Evolutionary conservation across 2,329 filamentous ascomycete species (phyloP).

Genomic region (Penicillium concentricum): DNA sequence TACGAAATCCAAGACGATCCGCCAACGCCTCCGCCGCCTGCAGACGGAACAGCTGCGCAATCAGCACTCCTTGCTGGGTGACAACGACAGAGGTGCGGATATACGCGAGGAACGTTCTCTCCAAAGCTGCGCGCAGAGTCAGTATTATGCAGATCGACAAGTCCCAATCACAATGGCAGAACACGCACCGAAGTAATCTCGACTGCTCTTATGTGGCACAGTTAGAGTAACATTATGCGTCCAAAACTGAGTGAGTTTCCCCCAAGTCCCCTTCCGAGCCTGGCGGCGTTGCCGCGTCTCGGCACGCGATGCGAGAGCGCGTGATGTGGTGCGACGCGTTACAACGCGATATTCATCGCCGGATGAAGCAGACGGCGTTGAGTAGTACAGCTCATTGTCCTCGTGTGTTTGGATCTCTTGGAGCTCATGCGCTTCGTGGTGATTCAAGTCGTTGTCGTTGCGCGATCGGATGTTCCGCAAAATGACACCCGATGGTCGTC

Average conservation of each 20-base stretch:
- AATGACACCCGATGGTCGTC: constrained; percentile 1
- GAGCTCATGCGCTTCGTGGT: constrained; percentile 29
- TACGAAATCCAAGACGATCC: constrained; percentile 57
- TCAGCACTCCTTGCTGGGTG: constrained; percentile 63
- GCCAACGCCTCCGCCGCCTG: constrained; percentile 47
- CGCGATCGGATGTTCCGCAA: constrained; percentile 7
- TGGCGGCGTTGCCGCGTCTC: constrained; percentile 6
- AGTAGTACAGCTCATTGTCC: constrained; percentile 23
- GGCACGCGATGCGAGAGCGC: constrained; percentile 7
- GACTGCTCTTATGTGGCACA: constrained; percentile 41
- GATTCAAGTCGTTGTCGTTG: background rate
- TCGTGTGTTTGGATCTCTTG: constrained; percentile 32
- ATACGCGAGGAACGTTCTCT: constrained; percentile 73
- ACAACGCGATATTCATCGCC: constrained; percentile 33
- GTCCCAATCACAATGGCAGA: background rate
- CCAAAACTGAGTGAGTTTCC: constrained; percentile 75
- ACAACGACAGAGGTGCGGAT: constrained; percentile 68
- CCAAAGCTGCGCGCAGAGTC: constrained; percentile 56
- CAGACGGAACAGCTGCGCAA: constrained; percentile 67
- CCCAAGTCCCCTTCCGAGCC: constrained; percentile 53
- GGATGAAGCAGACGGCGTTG: constrained; percentile 34
- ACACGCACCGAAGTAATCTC: constrained; percentile 43
- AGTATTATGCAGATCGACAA: background rate
- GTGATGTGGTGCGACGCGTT: constrained; percentile 27
- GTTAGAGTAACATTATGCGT: constrained; percentile 53